Base-by-base conservation (phyloP, 148 eudicot genomes). In the Nyssa sinensis region DNA sequence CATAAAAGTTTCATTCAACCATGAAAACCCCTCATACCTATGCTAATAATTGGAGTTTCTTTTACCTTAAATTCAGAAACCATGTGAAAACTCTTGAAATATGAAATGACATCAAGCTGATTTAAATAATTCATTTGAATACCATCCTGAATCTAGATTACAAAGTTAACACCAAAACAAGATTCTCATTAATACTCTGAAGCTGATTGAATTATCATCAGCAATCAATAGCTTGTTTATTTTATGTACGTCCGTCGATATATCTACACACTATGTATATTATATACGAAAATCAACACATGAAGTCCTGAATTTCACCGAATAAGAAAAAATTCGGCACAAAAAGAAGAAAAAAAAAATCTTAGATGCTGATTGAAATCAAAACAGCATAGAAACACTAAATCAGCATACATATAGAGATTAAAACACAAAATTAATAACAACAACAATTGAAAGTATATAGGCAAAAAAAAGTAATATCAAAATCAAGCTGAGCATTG, bases 401-500 rank as follows among this genome's bases (percentile, higher is more conserved):
- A 41, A 71, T 71, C 24, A 17, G 33, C 23, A n/a, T 24, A 7
- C 27, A 24, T 25, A 34, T 11, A 21, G 21, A 73, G 13, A 41
- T n/a, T n/a, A 25, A 62, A 47, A 30, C 59, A 62, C 24, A 13
- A 17, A 41, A 29, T n/a, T 1, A 39, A 28, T 9, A 71, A 33
- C 65, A 37, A 62, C 35, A 23, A 25, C 21, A 16, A 44, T 44
- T 44, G 39, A 25, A 64, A 35, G 66, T 59, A 24, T 3, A 71
- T 3, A 17, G 35, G 49, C 35, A n/a, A 58, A 23, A 17, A 25
- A 59, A 34, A 24, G 9, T 31, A 55, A 37, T 7, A 35, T 60
- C 66, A 37, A 9, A 34, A 37, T 71, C 55, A 37, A 71, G 66
- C 66, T 60, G 62, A 24, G 8, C 62, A 25, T 37, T 27, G 65